These are phyloP conservation scores for Plasmodium blacklocki DNA, from an alignment of 169 alveolate genomes.

Conservation along the genomic window DNA sequence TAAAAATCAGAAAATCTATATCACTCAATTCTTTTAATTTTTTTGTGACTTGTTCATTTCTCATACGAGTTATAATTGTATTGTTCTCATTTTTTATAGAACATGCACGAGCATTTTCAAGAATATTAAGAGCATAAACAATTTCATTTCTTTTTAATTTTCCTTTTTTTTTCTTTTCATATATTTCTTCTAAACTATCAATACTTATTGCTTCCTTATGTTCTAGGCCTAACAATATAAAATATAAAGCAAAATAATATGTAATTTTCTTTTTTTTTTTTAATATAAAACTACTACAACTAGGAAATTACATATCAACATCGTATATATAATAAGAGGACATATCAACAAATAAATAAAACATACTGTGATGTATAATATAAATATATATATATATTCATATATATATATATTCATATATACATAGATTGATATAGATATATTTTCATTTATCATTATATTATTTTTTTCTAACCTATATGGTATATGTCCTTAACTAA, in stretches of 20 bases:
- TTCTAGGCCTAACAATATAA: slow-evolving; percentile 29
- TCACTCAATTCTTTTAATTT: slow-evolving; percentile 88
- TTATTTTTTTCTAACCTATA: slow-evolving; percentile 26
- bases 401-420: background rate
- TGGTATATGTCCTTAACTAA: slow-evolving; percentile 63
- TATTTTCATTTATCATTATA: no score
- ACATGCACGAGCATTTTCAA: slow-evolving; percentile 80
- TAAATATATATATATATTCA: background rate
- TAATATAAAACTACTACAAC: no score
- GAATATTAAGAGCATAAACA: slow-evolving; percentile 78
- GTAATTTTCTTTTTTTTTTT: no score
- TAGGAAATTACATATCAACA: background rate
- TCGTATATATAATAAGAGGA: background rate
- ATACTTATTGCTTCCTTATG: slow-evolving; percentile 58
- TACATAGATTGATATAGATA: background rate
- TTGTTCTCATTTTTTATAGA: slow-evolving; percentile 79
- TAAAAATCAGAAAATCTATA: slow-evolving; percentile 90
- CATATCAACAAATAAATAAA: no score
- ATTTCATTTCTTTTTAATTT: slow-evolving; percentile 65
- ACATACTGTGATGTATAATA: background rate
- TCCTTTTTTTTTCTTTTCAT: slow-evolving; percentile 66
- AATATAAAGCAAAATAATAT: no score
- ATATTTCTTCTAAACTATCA: slow-evolving; percentile 58
- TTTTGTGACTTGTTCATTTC: slow-evolving; percentile 87
- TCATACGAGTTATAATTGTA: slow-evolving; percentile 77